phyloP scores from a whole-genome alignment of 2,329 filamentous ascomycete genomes.

The Sporothrix dimorphospora region DNA sequence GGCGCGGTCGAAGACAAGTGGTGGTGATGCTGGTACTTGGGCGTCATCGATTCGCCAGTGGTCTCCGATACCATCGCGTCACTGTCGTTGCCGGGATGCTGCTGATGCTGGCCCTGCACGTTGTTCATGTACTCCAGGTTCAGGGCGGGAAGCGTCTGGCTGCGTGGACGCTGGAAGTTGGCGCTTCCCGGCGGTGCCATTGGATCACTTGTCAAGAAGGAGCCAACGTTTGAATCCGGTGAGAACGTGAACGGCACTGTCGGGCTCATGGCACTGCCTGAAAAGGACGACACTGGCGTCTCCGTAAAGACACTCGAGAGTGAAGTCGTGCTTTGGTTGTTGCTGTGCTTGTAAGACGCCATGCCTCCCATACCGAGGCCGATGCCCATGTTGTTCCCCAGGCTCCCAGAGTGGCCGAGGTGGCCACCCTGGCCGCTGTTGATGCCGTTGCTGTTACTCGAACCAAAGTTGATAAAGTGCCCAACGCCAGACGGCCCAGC shows the following conservation, averaged over 20 bases:
- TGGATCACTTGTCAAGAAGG: slow-evolving; percentile 57
- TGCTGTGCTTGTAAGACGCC: slow-evolving; percentile 60
- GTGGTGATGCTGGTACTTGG: slow-evolving; percentile 62
- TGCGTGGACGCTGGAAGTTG: slow-evolving; percentile 75
- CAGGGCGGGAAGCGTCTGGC: slow-evolving; percentile 81
- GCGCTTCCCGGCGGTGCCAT: slow-evolving; percentile 45
- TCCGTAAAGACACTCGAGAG: slow-evolving; percentile 70
- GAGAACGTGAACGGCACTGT: slow-evolving; percentile 75
- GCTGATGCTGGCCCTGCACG: slow-evolving; percentile 40
- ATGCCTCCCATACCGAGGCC: slow-evolving; percentile 35
- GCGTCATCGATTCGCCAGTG: slow-evolving; percentile 43
- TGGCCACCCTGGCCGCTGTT: background rate
- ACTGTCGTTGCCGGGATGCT: slow-evolving; percentile 39
- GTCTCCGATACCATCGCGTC: background rate
- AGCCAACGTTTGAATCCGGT: slow-evolving; percentile 69
- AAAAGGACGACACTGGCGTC: slow-evolving; percentile 66
- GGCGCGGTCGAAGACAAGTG: slow-evolving; percentile 52
- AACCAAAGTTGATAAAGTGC: slow-evolving; percentile 11
- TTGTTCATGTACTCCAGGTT: slow-evolving; percentile 63
- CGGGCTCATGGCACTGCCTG: slow-evolving; percentile 72
- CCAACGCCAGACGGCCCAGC: background rate
- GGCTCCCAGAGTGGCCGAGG: background rate
- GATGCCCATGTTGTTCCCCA: slow-evolving; percentile 21
- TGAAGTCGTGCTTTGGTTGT: slow-evolving; percentile 69
- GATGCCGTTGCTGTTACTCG: background rate